A percentile compares a stretch with the other conserved stretches of the same genome.
Evolutionary conservation across 176 grass and related monocot genomes (phyloP).

Genomic region (Secale cereale): DNA sequence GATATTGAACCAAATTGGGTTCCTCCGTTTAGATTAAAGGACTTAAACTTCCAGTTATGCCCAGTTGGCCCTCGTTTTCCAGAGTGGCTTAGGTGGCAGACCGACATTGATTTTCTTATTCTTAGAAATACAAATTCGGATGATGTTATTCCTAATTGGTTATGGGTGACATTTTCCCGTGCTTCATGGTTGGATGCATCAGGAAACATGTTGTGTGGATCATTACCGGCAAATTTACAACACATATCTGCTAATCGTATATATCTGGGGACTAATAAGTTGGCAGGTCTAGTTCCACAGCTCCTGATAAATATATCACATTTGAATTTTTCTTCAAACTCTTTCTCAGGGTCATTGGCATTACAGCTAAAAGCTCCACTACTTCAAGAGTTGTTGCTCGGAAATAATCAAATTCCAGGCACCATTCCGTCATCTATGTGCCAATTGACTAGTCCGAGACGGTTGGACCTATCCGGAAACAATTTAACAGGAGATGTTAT

Average conservation of each 20-base stretch:
- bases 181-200: neutral
- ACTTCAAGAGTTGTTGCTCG: accelerated
- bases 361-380: neutral
- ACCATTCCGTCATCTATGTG: neutral
- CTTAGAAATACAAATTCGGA: neutral
- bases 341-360: neutral
- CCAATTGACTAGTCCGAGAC: neutral
- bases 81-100: neutral
- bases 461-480: neutral
- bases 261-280: neutral
- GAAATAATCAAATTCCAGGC: neutral
- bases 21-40: too few species aligned
- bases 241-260: neutral
- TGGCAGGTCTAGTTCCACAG: neutral
- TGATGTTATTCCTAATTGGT: neutral
- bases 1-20: neutral
- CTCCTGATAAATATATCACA: neutral
- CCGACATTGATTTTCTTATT: neutral
- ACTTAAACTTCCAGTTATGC: too few species aligned
- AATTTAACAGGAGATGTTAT: neutral
- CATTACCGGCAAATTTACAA: neutral
- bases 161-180: neutral
- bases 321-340: neutral
- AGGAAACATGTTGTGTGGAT: neutral
- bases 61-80: neutral